Base-by-base conservation (phyloP, 495 filamentous ascomycete species). In the Geopyxis carbonaria region DNA sequence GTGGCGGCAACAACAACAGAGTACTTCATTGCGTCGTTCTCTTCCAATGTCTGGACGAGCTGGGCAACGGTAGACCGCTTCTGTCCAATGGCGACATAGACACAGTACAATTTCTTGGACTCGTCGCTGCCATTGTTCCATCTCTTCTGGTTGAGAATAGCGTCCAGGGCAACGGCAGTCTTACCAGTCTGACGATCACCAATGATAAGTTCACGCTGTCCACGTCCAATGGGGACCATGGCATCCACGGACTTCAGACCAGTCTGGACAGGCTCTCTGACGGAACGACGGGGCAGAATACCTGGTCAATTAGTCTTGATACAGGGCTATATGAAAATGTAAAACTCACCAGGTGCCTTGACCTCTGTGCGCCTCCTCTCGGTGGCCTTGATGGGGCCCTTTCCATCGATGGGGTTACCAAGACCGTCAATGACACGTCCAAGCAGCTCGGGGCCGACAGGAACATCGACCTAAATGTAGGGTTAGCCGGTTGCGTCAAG, bases 21-120 rank as follows among this genome's bases (percentile, higher is more conserved):
- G 78, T 97, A 97, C 70, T 95, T 93, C 86, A 97, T 91, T 59
- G 91, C 80, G 51, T 95, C 85, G 63, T 97, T 93, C 77, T 97
- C 87, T 72, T 95, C 91, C 45, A 97, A 80, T 46, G 89, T 95
- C 75, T 95, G 82, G 68, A 97, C 89, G 57, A 97, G 74, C 73
- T 97, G 89, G 56, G 89, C 89, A 53, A 97, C 87, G 45, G 89
- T 97, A 48, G 89, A 97, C 66, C 89, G 85, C 75, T 97, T 97
- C 74, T 97, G 89, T 55, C 89, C 89, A 57, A 97, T 75, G 59
- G 89, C 89, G 58, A 95, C 89, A 73, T 97, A 97, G 64, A 97
- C 70, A 64, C 87, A 94, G 78, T 94, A 97, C 35, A 97, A 83
- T 75, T 97, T 97, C 76, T 93, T 82, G 55, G 60, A 66, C 76